Percentiles rank a stretch among this genome's conserved stretches.
Evolutionary conservation across 1,139 yeast species (phyloP).

Genomic region (Pneumocystis oryctolagi): DNA sequence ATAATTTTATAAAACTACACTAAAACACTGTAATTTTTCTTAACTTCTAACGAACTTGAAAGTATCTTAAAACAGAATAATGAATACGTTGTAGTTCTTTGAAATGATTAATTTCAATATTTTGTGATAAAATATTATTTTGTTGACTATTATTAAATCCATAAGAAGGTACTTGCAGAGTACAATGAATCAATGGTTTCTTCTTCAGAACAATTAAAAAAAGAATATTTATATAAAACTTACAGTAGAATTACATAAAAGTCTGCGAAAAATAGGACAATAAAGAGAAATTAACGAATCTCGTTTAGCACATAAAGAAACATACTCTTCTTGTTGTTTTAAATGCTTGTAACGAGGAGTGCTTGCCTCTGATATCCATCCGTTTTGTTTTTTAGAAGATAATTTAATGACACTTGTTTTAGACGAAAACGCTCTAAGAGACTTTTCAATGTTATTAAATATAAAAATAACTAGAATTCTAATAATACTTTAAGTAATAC

Average conservation of each 20-base stretch:
- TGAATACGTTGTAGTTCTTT: neutral
- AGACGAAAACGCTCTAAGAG: neutral
- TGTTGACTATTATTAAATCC: neutral
- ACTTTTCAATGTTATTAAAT: neutral
- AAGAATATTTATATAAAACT: neutral
- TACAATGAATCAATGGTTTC: neutral
- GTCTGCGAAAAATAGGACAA: neutral
- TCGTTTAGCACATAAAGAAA: neutral
- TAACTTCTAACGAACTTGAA: neutral
- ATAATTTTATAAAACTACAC: neutral
- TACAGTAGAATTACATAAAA: neutral
- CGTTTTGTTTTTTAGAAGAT: neutral
- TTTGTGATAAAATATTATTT: neutral
- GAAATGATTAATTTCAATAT: neutral
- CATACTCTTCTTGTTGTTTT: neutral
- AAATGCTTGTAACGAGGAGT: constrained; percentile 1
- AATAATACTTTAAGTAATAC: neutral
- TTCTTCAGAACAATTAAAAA: neutral
- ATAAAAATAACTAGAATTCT: neutral
- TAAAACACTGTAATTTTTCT: neutral
- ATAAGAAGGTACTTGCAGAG: neutral
- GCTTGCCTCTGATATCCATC: neutral
- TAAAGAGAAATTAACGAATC: neutral
- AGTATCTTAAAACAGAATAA: neutral
- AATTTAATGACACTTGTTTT: neutral